phyloP scores from a whole-genome alignment of 805 yeast species.

The Isabelozyma heimii region DNA sequence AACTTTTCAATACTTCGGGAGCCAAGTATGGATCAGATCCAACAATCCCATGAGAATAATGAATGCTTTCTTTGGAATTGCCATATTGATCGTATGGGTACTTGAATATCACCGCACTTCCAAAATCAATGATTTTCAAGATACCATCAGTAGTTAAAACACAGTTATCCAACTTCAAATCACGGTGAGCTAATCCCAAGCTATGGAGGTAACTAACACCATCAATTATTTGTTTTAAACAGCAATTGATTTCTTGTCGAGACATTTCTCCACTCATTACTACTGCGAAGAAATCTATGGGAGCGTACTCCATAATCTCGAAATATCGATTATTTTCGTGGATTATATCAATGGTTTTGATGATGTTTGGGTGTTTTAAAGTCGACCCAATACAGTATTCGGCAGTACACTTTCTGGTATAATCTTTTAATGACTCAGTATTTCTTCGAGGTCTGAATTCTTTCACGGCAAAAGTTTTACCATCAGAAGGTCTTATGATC shows the following conservation, averaged over 20 bases:
- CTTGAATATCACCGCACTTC: conserved; percentile 78
- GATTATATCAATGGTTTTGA: conserved; percentile 74
- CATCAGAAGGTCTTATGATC: conserved; percentile 64
- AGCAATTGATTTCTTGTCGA: conserved; percentile 78
- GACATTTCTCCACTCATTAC: conserved; percentile 86
- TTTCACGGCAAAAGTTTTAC: conserved; percentile 82
- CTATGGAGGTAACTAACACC: conserved; percentile 76
- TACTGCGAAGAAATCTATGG: conserved; percentile 80
- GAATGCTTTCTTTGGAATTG: conserved; percentile 55
- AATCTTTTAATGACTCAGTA: conserved; percentile 77
- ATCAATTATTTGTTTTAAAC: conserved; percentile 67
- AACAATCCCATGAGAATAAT: conserved; percentile 73
- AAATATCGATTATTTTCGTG: conserved; percentile 67
- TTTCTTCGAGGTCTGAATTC: conserved; percentile 79
- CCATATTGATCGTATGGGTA: conserved; percentile 66
- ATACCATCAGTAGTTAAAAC: conserved; percentile 73
- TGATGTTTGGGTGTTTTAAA: conserved; percentile 75
- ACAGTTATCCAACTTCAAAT: conserved; percentile 79
- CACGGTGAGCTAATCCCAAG: conserved; percentile 80
- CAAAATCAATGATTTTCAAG: conserved; percentile 77
- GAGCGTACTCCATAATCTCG: conserved; percentile 95
- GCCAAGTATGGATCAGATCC: conserved; percentile 89
- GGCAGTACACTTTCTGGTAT: conserved; percentile 87
- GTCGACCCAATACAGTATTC: conserved; percentile 92
- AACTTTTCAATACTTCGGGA: conserved; percentile 80